Evolutionary conservation across 352 stramenopile species (phyloP), one percentile per base, ranked within the genome.

Genomic region (Phytophthora niederhauseri): DNA sequence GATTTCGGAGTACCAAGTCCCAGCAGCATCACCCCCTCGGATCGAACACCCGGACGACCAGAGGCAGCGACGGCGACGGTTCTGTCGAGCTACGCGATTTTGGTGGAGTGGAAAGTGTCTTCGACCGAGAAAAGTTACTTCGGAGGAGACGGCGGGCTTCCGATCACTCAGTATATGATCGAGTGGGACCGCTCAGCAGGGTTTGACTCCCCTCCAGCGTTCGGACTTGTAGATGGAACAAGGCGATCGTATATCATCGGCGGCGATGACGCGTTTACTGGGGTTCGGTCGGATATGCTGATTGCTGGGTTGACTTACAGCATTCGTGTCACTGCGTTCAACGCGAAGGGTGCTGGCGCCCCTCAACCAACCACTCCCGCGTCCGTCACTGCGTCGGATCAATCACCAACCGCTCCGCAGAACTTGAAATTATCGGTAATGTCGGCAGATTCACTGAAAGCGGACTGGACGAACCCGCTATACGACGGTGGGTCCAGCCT

Each of bases 81-180:
- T 26, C 84, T 98, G 0, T 98, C 91, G 19, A 94, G 81, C 30
- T 94, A 91, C n/a, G 88, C 95, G 22, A 92, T 99, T 24, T 77
- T 98, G 7, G 88, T 99, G 6, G 73, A 90, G 49, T 99, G 97
- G 97, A 73, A 88, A 3, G 66, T 83, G 28, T 97, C 96, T 38
- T 93, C 91, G 8, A 80, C 81, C 0, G 74, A 95, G 28, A 89
- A 94, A 58, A 71, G 85, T 4, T 91, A 90, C 17, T 99, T 94
- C 69, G 92, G 94, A 14, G 95, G 95, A 4, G 81, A 98, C 70
- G 96, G 95, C 6, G 97, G 97, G 6, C 81, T 94, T 19, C 74
- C 90, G 6, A 97, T 99, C 46, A 96, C 94, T 24, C 87, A 98
- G 55, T 99, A 99, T 77, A 90, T 98, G 73, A 80, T 99, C 19